Conservation (phyloP, 192 early-diverging fungal species). For the Linnemannia exigua region DNA sequence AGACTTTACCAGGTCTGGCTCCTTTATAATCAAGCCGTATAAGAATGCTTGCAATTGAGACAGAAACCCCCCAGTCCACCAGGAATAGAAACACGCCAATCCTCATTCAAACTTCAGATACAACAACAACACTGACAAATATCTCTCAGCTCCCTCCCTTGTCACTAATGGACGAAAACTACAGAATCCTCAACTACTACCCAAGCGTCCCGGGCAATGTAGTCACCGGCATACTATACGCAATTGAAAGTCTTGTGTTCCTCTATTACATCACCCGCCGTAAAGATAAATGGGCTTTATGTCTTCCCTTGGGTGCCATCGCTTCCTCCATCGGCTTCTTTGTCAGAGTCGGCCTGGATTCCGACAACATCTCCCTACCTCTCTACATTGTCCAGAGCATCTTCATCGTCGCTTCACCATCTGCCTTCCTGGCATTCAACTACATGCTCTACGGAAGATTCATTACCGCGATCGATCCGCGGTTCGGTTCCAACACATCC, state of each 20-base stretch:
- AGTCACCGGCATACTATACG: conserved; percentile 12
- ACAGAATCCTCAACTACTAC: conserved; percentile 9
- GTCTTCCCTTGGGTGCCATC: conserved; percentile 40
- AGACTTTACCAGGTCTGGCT: no score
- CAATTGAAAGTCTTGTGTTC: conserved; percentile 4
- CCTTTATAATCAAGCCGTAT: no score
- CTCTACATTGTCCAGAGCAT: conserved; percentile 10
- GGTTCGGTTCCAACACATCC: conserved; percentile 11
- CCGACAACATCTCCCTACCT: background rate
- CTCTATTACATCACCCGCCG: background rate
- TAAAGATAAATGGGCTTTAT: conserved; percentile 33
- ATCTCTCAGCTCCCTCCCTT: background rate
- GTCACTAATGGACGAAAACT: background rate
- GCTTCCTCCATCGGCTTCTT: conserved; percentile 24
- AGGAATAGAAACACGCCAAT: background rate
- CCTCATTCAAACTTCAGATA: background rate
- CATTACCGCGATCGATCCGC: conserved; percentile 25
- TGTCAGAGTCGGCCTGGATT: conserved; percentile 3
- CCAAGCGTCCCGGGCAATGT: conserved; percentile 20
- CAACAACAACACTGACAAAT: background rate
- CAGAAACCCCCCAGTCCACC: conserved; percentile 21
- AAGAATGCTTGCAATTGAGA: no score
- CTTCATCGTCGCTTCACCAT: conserved; percentile 20
- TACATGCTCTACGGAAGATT: conserved; percentile 49
- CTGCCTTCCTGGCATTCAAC: conserved; percentile 44